Percentiles rank a stretch among this genome's conserved stretches.
phyloP scores from a whole-genome alignment of 371 early-diverging fungal genomes.

The Rhizopus microsporus region DNA sequence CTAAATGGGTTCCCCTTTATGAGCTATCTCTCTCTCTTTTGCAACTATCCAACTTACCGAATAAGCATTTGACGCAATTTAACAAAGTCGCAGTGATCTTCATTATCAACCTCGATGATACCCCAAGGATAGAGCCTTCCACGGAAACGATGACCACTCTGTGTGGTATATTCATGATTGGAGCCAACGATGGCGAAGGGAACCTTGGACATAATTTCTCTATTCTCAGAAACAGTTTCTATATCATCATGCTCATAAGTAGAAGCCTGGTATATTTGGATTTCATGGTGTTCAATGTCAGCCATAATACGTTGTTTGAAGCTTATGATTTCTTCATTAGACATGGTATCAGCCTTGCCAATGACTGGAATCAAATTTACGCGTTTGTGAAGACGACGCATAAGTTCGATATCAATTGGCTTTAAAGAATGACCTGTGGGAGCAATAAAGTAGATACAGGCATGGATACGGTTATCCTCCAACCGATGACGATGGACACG shows the following conservation, averaged over 20 bases:
- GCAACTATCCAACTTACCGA: constrained; percentile 38
- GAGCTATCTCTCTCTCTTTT: not conserved
- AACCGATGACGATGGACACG: constrained; percentile 84
- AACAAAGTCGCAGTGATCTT: constrained; percentile 92
- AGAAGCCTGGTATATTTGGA: constrained; percentile 92
- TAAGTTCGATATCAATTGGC: constrained; percentile 94
- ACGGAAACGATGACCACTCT: constrained; percentile 85
- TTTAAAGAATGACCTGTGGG: constrained; percentile 94
- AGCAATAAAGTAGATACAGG: constrained; percentile 96
- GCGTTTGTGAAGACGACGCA: constrained; percentile 90
- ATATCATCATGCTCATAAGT: constrained; percentile 90
- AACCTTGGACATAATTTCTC: constrained; percentile 91
- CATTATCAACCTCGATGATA: constrained; percentile 90
- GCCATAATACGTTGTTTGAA: constrained; percentile 93
- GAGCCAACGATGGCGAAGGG: constrained; percentile 98
- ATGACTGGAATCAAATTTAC: constrained; percentile 98
- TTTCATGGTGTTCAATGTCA: constrained; percentile 90
- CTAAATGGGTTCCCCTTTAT: constrained; percentile 24
- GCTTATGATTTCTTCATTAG: constrained; percentile 87
- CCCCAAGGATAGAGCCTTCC: constrained; percentile 97
- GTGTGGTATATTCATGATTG: constrained; percentile 80
- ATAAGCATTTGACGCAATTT: constrained; percentile 91
- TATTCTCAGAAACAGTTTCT: constrained; percentile 92
- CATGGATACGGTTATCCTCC: constrained; percentile 94
- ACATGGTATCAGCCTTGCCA: constrained; percentile 97